Base-by-base conservation (phyloP, 345 rosid species). In the Hevea brasiliensis region DNA sequence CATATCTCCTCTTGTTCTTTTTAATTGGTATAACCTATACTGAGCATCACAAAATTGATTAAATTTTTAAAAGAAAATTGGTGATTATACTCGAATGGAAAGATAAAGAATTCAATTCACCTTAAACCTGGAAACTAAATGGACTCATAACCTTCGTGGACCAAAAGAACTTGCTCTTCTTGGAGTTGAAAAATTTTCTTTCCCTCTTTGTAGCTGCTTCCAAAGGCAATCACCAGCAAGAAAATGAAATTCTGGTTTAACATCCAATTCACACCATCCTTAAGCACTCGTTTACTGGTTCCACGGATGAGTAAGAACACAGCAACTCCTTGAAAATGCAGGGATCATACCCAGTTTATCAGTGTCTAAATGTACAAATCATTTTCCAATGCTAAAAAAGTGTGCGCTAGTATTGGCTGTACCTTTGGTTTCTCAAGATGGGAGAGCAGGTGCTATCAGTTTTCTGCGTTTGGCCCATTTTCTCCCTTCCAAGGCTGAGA, bases 121-220 rank as follows among this genome's bases (percentile, higher is more conserved):
- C 81, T 77, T 18, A 70, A 55, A 20, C 82, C 77, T 0, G 80
- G 82, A 44, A 78, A 7, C 44, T 78, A 75, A 3, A 75, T 1
- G 4, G 72, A 56, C 8, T 4, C 0, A 17, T 20, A 47, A 50
- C 72, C 75, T 63, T 68, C 66, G 17, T 63, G 65, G 15, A 72
- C 71, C 26, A 72, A 17, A 3, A n/a, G 8, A 40, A 12, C 55
- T 75, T 77, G 84, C 54, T 77, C 69, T 26, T 78, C 67, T 51
- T 70, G 76, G 13, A 77, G 81, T 37, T 77, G 23, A 67, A 81
- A 70, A 24, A 81, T 71, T 67, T 0, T 63, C 20, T 77, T 67
- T 7, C 81, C 81, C 26, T 81, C 84, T 42, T 77, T 68, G 72
- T 55, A 81, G 75, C 67, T 74, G 63, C 84, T 81, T 21, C 84